Percentiles rank a stretch among this genome's conserved stretches.
These are phyloP conservation scores for Curvularia sp. DNA, from an alignment of 2,329 filamentous ascomycete genomes.

Conservation along the genomic window DNA sequence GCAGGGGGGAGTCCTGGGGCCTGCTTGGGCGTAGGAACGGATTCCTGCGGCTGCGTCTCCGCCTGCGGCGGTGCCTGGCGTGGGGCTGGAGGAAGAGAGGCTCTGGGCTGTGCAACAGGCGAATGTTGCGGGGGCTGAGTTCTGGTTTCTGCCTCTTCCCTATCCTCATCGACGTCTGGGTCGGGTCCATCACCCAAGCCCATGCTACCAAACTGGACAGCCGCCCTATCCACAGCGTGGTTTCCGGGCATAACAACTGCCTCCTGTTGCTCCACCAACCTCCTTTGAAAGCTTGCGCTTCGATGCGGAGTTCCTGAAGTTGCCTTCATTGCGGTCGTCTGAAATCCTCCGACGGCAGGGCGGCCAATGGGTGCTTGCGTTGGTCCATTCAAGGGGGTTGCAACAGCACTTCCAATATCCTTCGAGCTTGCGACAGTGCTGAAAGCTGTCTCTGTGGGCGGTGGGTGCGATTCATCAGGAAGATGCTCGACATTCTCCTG, in stretches of 20 bases:
- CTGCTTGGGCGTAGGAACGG: conserved; percentile 62
- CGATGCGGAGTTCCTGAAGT: conserved; percentile 66
- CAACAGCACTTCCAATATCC: conserved; percentile 67
- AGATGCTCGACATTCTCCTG: conserved; percentile 92
- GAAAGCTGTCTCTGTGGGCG: conserved; percentile 80
- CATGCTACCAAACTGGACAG: conserved; percentile 96
- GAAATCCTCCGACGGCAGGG: conserved; percentile 74
- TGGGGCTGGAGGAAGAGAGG: conserved; percentile 79
- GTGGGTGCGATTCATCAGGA: conserved; percentile 78
- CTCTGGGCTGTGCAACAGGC: conserved; percentile 82
- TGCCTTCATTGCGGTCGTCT: conserved; percentile 82
- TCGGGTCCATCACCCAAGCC: conserved; percentile 77
- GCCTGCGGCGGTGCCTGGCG: conserved; percentile 53
- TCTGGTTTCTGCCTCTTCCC: conserved; percentile 93
- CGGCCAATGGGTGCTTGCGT: conserved; percentile 66
- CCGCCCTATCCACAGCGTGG: conserved; percentile 89
- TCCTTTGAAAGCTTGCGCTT: conserved; percentile 81
- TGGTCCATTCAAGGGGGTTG: conserved; percentile 65
- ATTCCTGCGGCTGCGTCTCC: conserved; percentile 51
- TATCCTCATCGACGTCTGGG: conserved; percentile 86
- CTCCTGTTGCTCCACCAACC: conserved; percentile 92
- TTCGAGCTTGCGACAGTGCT: conserved; percentile 89
- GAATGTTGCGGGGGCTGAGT: conserved; percentile 93
- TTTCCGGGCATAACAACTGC: conserved; percentile 98
- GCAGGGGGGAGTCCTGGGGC: conserved; percentile 69